These are phyloP conservation scores for Austroboletus rostrupii DNA, from an alignment of 1,284 basidiomycete genomes.

Conservation along the genomic window DNA sequence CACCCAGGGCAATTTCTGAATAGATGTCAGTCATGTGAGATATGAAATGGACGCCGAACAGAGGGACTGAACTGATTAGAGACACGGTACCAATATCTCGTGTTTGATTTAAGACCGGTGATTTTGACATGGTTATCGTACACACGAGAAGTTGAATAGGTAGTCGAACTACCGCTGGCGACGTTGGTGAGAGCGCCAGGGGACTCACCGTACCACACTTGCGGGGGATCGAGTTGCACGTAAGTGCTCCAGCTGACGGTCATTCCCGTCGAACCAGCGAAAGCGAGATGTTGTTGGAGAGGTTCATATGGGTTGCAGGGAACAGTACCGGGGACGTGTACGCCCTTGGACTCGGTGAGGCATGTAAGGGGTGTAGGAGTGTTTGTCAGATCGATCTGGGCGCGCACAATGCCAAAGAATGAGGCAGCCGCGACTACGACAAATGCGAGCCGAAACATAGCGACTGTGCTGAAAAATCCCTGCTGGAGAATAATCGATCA, in stretches of 20 bases:
- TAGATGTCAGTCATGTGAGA: background rate
- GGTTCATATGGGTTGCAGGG: constrained; percentile 28
- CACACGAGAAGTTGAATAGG: constrained; percentile 24
- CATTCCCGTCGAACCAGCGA: constrained; percentile 24
- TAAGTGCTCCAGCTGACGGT: constrained; percentile 26
- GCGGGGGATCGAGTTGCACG: constrained; percentile 17
- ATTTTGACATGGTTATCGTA: constrained; percentile 29
- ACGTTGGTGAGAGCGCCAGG: constrained; percentile 17
- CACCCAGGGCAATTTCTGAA: constrained; percentile 27
- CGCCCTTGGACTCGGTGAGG: constrained; percentile 25
- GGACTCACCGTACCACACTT: constrained; percentile 26
- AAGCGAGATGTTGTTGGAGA: constrained; percentile 25
- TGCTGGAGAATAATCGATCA: background rate
- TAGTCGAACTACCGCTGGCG: constrained; percentile 18
- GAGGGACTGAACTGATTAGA: constrained; percentile 23
- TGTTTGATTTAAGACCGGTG: constrained; percentile 21
- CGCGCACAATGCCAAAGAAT: constrained; percentile 10
- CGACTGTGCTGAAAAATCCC: background rate
- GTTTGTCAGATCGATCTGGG: constrained; percentile 22
- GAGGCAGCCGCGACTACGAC: background rate
- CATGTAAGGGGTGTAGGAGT: constrained; percentile 15
- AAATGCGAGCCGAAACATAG: constrained; percentile 11
- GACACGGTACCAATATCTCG: constrained; percentile 27
- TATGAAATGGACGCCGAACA: background rate
- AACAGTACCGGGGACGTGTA: constrained; percentile 26